These are phyloP conservation scores for Coprinopsis marcescibilis DNA, from an alignment of 768 basidiomycete genomes.

Conservation along the genomic window DNA sequence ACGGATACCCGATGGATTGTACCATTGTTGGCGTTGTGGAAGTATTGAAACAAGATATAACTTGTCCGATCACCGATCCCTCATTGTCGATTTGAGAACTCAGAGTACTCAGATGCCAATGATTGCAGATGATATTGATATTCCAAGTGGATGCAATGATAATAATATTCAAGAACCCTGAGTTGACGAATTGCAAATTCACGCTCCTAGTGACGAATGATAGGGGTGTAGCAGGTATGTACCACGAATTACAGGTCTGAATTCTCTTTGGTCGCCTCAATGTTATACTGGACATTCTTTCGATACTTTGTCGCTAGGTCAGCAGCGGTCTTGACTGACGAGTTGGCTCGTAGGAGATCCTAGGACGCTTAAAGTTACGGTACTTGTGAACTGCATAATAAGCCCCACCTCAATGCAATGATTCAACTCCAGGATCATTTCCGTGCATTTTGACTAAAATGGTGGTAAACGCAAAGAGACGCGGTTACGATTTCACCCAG, in stretches of 20 bases:
- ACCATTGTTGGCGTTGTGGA: conserved; percentile 5
- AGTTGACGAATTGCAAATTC: too few species aligned
- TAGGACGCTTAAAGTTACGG: conserved; percentile 20
- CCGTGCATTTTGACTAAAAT: conserved; percentile 83
- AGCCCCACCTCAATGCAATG: conserved; percentile 72
- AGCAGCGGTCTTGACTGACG: conserved; percentile 72
- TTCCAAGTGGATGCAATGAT: too few species aligned
- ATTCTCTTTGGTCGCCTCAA: conserved; percentile 61
- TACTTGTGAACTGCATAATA: neutral
- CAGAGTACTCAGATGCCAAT: too few species aligned
- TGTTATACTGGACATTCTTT: conserved; percentile 89
- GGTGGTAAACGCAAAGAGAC: conserved; percentile 5
- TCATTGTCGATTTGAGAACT: too few species aligned
- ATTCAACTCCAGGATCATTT: conserved; percentile 84
- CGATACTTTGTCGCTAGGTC: conserved; percentile 83
- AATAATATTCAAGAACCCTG: too few species aligned
- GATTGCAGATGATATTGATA: too few species aligned
- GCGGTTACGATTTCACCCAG: neutral
- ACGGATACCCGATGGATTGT: conserved; percentile 34
- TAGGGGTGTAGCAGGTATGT: neutral
- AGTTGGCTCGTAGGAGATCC: conserved; percentile 79
- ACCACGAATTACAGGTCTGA: conserved; percentile 10
- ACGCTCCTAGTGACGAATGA: too few species aligned
- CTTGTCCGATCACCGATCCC: too few species aligned
- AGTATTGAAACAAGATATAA: conserved; percentile 1